phyloP scores from a whole-genome alignment of 768 basidiomycete genomes.

The Lactarius indigo region DNA sequence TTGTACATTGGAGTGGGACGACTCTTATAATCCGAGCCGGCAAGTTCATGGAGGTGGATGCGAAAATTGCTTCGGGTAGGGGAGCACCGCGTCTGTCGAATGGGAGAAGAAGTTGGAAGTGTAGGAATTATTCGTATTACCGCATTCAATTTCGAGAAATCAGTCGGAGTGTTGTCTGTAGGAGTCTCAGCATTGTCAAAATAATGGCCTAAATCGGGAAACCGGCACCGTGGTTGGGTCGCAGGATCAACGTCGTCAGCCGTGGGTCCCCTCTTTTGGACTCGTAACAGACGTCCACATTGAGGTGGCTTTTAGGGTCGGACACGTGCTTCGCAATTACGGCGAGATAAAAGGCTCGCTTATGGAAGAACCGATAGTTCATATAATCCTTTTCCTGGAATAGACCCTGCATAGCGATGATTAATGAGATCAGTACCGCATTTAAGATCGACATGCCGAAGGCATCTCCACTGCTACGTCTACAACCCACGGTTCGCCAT shows the following conservation, averaged over 20 bases:
- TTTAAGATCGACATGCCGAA: constrained; percentile 40
- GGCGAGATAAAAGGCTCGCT: constrained; percentile 86
- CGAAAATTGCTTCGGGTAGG: constrained; percentile 73
- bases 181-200: neutral
- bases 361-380: constrained; percentile 87
- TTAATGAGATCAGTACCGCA: neutral
- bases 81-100: constrained; percentile 63
- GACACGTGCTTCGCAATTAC: constrained; percentile 63
- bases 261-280: constrained; percentile 60
- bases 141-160: constrained; percentile 66
- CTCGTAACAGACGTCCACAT: constrained; percentile 60
- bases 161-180: constrained; percentile 47
- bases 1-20: constrained; percentile 79
- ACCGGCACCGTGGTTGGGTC: constrained; percentile 48
- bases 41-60: constrained; percentile 32
- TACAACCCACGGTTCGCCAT: constrained; percentile 59
- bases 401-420: constrained; percentile 44
- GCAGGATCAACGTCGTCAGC: constrained; percentile 59
- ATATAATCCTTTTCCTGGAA: constrained; percentile 96
- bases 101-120: constrained; percentile 55
- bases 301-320: constrained; percentile 41
- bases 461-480: constrained; percentile 91
- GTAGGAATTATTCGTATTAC: constrained; percentile 74
- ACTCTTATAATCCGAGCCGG: constrained; percentile 29
- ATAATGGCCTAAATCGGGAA: neutral